Evolutionary conservation across 2,329 filamentous ascomycete species (phyloP).

Genomic region (Sclerotinia minor): DNA sequence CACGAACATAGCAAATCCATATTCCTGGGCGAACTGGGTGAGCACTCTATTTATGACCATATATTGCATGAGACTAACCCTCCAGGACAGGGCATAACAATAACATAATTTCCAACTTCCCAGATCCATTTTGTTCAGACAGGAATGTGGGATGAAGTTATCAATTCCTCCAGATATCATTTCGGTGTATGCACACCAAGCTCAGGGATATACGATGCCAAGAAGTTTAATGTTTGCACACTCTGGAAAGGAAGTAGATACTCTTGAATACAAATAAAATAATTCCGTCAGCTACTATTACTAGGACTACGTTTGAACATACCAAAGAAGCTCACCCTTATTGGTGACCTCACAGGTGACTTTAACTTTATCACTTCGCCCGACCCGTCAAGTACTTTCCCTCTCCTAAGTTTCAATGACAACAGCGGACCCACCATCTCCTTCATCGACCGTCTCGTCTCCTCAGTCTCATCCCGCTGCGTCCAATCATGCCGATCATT

Average conservation of each 20-base stretch:
- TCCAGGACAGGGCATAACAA: not conserved
- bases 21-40: not conserved
- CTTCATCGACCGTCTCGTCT: conserved; percentile 33
- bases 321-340: conserved; percentile 35
- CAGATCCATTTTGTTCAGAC: not conserved
- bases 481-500: conserved; percentile 52
- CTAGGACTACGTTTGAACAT: conserved; percentile 37
- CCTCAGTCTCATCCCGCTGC: conserved; percentile 52
- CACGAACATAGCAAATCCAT: not conserved
- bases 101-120: not conserved
- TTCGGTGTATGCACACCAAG: not conserved
- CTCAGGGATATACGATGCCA: not conserved
- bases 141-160: not conserved
- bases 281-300: conserved; percentile 28
- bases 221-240: not conserved
- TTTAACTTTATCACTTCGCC: not conserved
- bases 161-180: not conserved
- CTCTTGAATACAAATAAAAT: conserved; percentile 15
- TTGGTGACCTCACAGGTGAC: not conserved
- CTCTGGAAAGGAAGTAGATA: not conserved
- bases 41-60: not conserved
- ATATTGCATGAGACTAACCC: not conserved
- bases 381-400: conserved; percentile 29
- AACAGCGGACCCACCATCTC: conserved; percentile 40
- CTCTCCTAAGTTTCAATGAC: conserved; percentile 48